phyloP scores from a whole-genome alignment of 2,329 filamentous ascomycete genomes.

The Stylonectria norvegica region DNA sequence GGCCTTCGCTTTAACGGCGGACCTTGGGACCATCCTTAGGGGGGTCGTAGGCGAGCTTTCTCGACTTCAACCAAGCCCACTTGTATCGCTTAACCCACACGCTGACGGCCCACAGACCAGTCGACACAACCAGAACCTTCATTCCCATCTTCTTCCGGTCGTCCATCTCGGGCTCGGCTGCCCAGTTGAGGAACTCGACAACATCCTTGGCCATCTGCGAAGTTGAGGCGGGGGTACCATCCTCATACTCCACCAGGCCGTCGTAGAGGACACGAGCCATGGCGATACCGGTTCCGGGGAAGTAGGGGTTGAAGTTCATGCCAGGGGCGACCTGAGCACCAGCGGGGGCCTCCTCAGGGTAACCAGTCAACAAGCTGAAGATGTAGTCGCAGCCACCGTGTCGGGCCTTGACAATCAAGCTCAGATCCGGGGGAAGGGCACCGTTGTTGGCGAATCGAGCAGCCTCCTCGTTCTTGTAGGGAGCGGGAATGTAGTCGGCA shows the following conservation, averaged over 20 bases:
- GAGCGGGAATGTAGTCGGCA: conserved; percentile 89
- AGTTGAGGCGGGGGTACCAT: conserved; percentile 87
- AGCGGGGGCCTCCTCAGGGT: conserved; percentile 92
- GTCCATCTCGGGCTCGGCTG: conserved; percentile 98
- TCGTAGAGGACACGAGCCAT: conserved; percentile 99
- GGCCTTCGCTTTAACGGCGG: conserved; percentile 43
- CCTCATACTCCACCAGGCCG: conserved; percentile 96
- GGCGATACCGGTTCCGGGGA: conserved; percentile 96
- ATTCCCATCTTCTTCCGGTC: conserved; percentile 99
- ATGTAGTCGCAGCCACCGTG: conserved; percentile 99
- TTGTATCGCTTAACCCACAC: conserved; percentile 99
- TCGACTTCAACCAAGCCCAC: conserved; percentile 93
- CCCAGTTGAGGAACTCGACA: conserved; percentile 98
- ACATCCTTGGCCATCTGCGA: conserved; percentile 99
- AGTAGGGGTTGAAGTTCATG: conserved; percentile 99
- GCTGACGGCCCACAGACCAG: conserved; percentile 78
- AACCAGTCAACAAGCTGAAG: conserved; percentile 93
- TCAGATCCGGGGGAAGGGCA: conserved; percentile 95
- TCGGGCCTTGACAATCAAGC: conserved; percentile 93
- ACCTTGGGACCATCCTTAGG: conserved; percentile 56
- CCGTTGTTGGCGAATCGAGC: conserved; percentile 97
- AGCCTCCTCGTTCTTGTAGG: conserved; percentile 99
- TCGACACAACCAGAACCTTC: conserved; percentile 83
- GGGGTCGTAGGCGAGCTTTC: conserved; percentile 87
- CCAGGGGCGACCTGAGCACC: conserved; percentile 81